Base-by-base conservation (phyloP, 1,284 basidiomycete species). In the Porogramme epimiltina region DNA sequence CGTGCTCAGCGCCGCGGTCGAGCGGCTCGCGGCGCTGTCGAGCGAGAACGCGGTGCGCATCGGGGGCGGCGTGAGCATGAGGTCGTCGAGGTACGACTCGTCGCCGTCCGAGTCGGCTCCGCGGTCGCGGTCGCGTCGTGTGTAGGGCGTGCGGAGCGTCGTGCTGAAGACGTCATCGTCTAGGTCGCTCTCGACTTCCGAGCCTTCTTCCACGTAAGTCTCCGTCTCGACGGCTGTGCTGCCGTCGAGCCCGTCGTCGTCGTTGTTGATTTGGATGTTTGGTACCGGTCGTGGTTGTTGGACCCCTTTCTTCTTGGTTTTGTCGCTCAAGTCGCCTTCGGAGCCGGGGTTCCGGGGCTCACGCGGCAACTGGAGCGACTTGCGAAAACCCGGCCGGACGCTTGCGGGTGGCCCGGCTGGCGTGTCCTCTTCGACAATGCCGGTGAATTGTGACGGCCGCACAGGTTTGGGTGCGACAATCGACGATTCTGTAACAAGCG, bases 341-440 rank as follows among this genome's bases (percentile, higher is more conserved):
- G 73, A 78, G 78, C 77, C 72, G 76, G 80, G 78, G 76, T 79
- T 76, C 67, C 68, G 65, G 42, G 74, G 76, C 76, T 80, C 77
- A 78, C 74, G 80, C 68, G 72, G 78, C 65, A 71, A 77, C 79
- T 75, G 76, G 84, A 85, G 83, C 85, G 78, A 82, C 79, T 66
- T 66, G 51, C 62, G 66, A 80, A 77, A 80, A 78, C 70, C 83
- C 84, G 79, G 78, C 62, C 68, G 58, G 51, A 48, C 25, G 44
- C 44, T 48, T 19, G 52, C 47, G 38, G 39, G 45, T 10, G 46
- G 38, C 13, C 49, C 47, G 23, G 52, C 42, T 16, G 52, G 55
- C 52, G 64, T 54, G 18, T 66, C 59, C 25, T 66, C 63, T 41
- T 74, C 73, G 4, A 60, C 58, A 46, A 73, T 66, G 38, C 61